Conservation (phyloP, 441 rosid genomes). For the Erysimum cheiri region DNA sequence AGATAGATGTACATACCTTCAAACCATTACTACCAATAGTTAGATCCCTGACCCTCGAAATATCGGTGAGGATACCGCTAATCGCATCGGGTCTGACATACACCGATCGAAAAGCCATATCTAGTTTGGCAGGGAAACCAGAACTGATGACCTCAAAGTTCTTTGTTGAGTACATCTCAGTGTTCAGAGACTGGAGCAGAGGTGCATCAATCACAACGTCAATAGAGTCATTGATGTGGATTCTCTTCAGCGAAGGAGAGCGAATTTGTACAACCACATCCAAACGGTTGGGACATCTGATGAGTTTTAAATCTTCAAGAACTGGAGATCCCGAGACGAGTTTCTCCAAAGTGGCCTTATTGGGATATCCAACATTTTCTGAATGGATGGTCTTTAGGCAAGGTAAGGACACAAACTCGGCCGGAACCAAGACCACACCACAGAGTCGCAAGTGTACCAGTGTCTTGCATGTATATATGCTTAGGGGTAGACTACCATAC, state of each 20-base stretch:
- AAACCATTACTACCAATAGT: background rate
- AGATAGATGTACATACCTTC: constrained; percentile 29
- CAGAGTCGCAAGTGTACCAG: background rate
- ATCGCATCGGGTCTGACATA: background rate
- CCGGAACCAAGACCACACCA: background rate
- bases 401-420: constrained; percentile 5
- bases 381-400: constrained; percentile 5
- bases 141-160: constrained; percentile 9
- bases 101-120: background rate
- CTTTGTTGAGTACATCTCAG: background rate
- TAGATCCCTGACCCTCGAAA: background rate
- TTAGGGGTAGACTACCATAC: background rate
- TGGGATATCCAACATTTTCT: background rate
- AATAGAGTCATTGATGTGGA: background rate
- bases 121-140: constrained; percentile 18
- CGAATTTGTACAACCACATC: background rate
- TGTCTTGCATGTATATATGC: background rate
- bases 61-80: background rate
- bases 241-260: constrained; percentile 22
- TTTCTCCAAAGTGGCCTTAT: background rate
- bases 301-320: constrained; percentile 25
- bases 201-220: constrained; percentile 24
- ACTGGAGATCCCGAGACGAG: constrained; percentile 17
- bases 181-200: constrained; percentile 10
- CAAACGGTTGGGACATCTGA: background rate